These are phyloP conservation scores for Coniochaeta prunicola DNA, from an alignment of 2,329 filamentous ascomycete species.

Conservation along the genomic window DNA sequence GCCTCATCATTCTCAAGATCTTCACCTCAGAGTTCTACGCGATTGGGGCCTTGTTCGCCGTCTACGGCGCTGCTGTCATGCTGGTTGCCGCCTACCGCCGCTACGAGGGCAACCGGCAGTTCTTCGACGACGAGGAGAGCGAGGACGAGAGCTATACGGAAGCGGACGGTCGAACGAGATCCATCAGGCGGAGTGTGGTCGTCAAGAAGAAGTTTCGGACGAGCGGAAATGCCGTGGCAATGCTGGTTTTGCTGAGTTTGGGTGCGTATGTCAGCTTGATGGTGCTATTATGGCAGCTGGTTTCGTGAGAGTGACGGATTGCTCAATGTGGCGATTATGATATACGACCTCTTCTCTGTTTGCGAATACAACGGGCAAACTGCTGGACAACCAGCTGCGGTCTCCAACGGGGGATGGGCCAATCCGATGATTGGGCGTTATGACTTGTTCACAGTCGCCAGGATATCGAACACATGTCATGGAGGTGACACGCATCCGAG, in stretches of 20 bases:
- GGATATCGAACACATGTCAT: background rate
- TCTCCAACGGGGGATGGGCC: background rate
- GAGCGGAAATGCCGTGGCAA: slow-evolving; percentile 53
- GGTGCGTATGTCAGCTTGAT: slow-evolving; percentile 50
- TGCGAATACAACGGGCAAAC: background rate
- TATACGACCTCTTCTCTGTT: background rate
- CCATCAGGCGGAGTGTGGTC: slow-evolving; percentile 18
- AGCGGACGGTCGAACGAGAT: slow-evolving; percentile 5
- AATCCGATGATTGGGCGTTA: background rate
- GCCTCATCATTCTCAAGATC: slow-evolving; percentile 90
- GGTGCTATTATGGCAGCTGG: slow-evolving; percentile 44
- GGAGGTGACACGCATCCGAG: too few relatives aligned
- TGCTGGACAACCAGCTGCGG: background rate
- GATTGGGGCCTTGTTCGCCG: slow-evolving; percentile 91
- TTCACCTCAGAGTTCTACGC: slow-evolving; percentile 96
- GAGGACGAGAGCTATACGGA: slow-evolving; percentile 15
- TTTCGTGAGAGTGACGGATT: background rate
- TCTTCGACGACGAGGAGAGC: slow-evolving; percentile 59
- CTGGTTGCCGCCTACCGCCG: slow-evolving; percentile 78
- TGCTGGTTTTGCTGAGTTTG: slow-evolving; percentile 50
- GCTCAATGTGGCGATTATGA: background rate
- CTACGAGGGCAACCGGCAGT: slow-evolving; percentile 88
- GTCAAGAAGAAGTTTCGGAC: slow-evolving; percentile 53
- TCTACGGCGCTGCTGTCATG: slow-evolving; percentile 81
- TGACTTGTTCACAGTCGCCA: background rate